Evolutionary conservation across 345 rosid species (phyloP).

Genomic region (Combretum micranthum): DNA sequence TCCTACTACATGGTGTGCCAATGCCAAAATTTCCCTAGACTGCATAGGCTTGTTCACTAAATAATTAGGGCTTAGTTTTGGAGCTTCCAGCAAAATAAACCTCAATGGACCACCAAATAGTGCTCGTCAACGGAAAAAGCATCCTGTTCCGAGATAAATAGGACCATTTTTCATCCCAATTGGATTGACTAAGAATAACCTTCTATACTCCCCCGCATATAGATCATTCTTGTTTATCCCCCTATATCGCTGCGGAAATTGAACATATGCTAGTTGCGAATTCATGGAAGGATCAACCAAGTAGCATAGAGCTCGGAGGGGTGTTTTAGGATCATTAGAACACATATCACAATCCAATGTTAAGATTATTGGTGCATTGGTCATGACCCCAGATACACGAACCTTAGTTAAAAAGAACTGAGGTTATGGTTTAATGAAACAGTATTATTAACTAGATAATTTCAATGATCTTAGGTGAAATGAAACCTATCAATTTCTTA

Average conservation of each 20-base stretch:
- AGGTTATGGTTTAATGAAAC: too few relatives aligned
- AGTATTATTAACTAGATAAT: too few relatives aligned
- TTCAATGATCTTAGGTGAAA: too few relatives aligned
- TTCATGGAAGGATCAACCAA: too few relatives aligned
- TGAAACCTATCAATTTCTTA: not conserved
- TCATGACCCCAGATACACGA: conserved; percentile 61
- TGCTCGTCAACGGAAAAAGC: conserved; percentile 65
- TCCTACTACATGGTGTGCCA: conserved; percentile 48
- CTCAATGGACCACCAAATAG: too few relatives aligned
- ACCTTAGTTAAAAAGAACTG: too few relatives aligned
- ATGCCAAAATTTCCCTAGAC: conserved; percentile 12
- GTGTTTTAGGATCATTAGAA: too few relatives aligned
- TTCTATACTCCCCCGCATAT: conserved; percentile 36
- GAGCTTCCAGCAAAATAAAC: conserved; percentile 22
- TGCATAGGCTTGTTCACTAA: conserved; percentile 21
- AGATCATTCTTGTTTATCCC: too few relatives aligned
- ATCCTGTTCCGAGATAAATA: conserved; percentile 42
- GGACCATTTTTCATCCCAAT: conserved; percentile 47
- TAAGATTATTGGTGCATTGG: conserved; percentile 59
- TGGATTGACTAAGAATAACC: conserved; percentile 28
- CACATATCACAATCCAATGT: too few relatives aligned
- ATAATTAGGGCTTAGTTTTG: conserved; percentile 23
- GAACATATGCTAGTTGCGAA: too few relatives aligned
- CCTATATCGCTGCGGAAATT: too few relatives aligned
- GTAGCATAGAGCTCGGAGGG: too few relatives aligned